Percentiles rank a stretch among this genome's conserved stretches.
phyloP scores from a whole-genome alignment of 2,329 filamentous ascomycete genomes.

The Cryphonectria radicalis region DNA sequence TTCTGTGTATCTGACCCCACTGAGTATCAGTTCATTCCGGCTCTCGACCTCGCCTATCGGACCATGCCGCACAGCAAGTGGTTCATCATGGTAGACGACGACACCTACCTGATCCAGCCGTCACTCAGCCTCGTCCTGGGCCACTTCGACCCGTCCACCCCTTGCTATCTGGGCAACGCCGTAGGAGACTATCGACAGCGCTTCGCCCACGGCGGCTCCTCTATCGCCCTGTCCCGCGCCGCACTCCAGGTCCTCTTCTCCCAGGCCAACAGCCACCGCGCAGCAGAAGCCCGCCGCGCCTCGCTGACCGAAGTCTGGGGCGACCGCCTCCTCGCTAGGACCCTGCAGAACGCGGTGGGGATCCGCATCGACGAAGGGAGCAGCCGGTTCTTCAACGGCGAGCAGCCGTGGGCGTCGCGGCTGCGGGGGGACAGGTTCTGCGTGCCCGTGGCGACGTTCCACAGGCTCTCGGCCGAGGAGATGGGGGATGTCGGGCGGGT shows the following conservation, averaged over 20 bases:
- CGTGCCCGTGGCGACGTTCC: constrained; percentile 58
- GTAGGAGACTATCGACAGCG: constrained; percentile 59
- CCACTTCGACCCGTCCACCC: constrained; percentile 51
- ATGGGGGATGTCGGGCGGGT: constrained; percentile 50
- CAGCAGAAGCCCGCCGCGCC: constrained; percentile 49
- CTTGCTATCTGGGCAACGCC: constrained; percentile 60
- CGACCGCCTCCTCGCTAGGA: constrained; percentile 58
- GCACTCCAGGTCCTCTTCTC: constrained; percentile 52
- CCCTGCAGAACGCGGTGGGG: constrained; percentile 53
- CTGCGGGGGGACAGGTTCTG: constrained; percentile 56
- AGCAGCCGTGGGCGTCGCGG: constrained; percentile 52
- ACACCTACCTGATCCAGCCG: constrained; percentile 57
- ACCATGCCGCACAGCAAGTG: constrained; percentile 59
- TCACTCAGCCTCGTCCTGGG: constrained; percentile 53
- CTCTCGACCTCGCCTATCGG: constrained; percentile 57
- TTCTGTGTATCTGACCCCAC: background rate
- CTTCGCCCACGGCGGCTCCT: constrained; percentile 62
- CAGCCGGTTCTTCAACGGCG: constrained; percentile 60
- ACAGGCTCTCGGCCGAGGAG: constrained; percentile 49
- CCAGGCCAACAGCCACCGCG: constrained; percentile 42
- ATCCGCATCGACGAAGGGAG: constrained; percentile 60
- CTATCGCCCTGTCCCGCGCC: constrained; percentile 55
- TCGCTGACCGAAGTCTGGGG: constrained; percentile 58
- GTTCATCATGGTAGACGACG: constrained; percentile 63
- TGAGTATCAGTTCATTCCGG: constrained; percentile 53